Conservation (phyloP, 1,284 basidiomycete genomes). For the Boletus austroedulis region DNA sequence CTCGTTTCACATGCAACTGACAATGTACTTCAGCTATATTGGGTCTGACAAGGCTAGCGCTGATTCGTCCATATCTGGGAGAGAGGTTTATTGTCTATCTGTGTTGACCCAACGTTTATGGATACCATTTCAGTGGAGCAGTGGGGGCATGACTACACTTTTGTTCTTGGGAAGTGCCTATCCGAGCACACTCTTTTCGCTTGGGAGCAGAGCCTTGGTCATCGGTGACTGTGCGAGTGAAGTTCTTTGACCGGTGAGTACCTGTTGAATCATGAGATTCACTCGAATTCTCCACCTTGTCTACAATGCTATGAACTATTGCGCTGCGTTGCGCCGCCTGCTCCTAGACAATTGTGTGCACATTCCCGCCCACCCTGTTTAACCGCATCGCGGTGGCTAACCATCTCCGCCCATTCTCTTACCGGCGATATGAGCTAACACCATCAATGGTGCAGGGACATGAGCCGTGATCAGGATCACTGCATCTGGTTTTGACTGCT, state of each 20-base stretch:
- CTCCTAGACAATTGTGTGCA: not conserved
- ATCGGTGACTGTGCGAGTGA: slow-evolving; percentile 89
- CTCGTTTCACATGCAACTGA: not conserved
- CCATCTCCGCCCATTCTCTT: not conserved
- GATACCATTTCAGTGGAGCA: slow-evolving; percentile 50
- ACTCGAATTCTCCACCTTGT: not conserved
- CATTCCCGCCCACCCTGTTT: slow-evolving; percentile 6
- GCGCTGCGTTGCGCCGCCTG: not conserved
- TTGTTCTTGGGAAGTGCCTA: slow-evolving; percentile 61
- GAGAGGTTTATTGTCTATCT: slow-evolving; percentile 55
- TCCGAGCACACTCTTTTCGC: slow-evolving; percentile 85
- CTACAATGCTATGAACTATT: not conserved
- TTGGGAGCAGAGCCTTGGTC: slow-evolving; percentile 85
- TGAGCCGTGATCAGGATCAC: slow-evolving; percentile 28
- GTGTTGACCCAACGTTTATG: not conserved
- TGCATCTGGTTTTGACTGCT: not conserved
- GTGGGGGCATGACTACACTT: slow-evolving; percentile 47
- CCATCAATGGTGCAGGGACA: slow-evolving; percentile 20
- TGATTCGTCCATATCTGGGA: slow-evolving; percentile 50
- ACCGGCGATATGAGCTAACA: slow-evolving; percentile 12
- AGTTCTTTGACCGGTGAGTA: slow-evolving; percentile 85
- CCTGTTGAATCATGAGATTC: slow-evolving; percentile 13
- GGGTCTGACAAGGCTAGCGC: slow-evolving; percentile 95
- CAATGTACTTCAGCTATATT: slow-evolving; percentile 58
- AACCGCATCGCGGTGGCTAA: slow-evolving; percentile 19